These are phyloP conservation scores for Chaetomiaceae sp. DNA, from an alignment of 2,329 filamentous ascomycete genomes.

Conservation along the genomic window DNA sequence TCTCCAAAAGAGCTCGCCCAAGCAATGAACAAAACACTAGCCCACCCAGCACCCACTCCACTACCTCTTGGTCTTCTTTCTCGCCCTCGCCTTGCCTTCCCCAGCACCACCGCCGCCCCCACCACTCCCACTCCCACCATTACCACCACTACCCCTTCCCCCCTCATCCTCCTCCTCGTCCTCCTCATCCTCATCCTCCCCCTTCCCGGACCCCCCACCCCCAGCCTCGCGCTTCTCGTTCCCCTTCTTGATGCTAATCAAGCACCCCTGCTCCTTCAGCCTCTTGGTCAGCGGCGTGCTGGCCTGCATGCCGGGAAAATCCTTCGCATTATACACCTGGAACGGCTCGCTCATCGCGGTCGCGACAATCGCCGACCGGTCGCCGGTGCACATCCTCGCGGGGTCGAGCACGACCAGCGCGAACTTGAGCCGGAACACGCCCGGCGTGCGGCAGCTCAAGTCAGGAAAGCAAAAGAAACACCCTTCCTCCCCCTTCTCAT, in stretches of 20 bases:
- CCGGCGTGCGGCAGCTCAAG: conserved; percentile 70
- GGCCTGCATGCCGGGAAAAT: conserved; percentile 78
- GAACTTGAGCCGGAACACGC: conserved; percentile 69
- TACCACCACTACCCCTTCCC: conserved; percentile 31
- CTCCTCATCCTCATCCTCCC: conserved; percentile 38
- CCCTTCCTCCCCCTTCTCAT: conserved; percentile 66
- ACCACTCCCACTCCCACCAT: conserved; percentile 34
- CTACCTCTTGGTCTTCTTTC: conserved; percentile 21
- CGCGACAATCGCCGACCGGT: conserved; percentile 44
- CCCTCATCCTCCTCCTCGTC: conserved; percentile 11
- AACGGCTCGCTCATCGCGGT: conserved; percentile 63
- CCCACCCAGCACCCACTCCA: not conserved
- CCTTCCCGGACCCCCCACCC: conserved; percentile 36
- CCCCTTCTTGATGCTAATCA: conserved; percentile 82
- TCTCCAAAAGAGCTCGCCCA: no score
- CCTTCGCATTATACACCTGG: conserved; percentile 75
- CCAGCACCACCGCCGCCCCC: conserved; percentile 31
- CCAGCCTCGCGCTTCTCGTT: conserved; percentile 52
- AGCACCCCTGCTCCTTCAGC: conserved; percentile 71
- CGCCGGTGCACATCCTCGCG: conserved; percentile 46
- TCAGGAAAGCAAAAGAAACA: conserved; percentile 86
- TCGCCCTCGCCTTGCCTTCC: conserved; percentile 6
- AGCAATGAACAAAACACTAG: not conserved
- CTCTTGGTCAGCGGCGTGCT: conserved; percentile 68
- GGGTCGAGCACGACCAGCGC: conserved; percentile 67